Base-by-base conservation (phyloP, 345 rosid genomes). In the Brassica rapa region DNA sequence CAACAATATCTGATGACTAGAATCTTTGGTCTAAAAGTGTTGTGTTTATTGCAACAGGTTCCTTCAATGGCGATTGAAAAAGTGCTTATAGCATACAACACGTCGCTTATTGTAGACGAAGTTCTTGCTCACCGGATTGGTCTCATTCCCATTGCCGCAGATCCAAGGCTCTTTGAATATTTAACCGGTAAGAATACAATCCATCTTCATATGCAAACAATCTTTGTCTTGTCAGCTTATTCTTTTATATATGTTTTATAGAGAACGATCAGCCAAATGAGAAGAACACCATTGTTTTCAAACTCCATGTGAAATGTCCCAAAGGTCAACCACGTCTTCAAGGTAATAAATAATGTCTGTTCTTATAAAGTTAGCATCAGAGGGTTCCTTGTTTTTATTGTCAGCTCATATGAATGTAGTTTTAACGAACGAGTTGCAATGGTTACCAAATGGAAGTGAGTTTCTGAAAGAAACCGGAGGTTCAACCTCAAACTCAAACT, bases 1-100 rank as follows among this genome's bases (percentile, higher is more conserved):
- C 16, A 49, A 30, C 29, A 64, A 59, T 43, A 7, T 68, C 74
- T 76, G 19, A 43, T 6, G 24, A 23, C 16, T 2, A n/a, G 9
- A 29, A 9, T 15, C 60, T 69, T 72, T 59, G 30, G 12, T 14
- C 66, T 5, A 10, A 30, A 19, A 11, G 65, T 59, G 37, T 56
- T 65, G 2, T 51, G 14, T 46, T 79, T 46, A n/a, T 4, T 51
- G 56, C 82, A 91, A 35, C 82, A 92, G 99, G 72, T 93, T 84
- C 97, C 98, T n/a, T 76, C 98, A 14, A 90, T 95, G 97, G 98
- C 98, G 66, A 91, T 95, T 77, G 99, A 95, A 73, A 93, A 93
- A 77, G 98, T 95, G 60, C 72, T 95, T 55, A 80, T 95, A 66
- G 96, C 97, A 66, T 87, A 93, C 79, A 95, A 95, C 78, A 91